Evolutionary conservation across 176 grass and related monocot species (phyloP), one percentile per base, ranked within the genome.

Genomic region (Tuctoria greenei): DNA sequence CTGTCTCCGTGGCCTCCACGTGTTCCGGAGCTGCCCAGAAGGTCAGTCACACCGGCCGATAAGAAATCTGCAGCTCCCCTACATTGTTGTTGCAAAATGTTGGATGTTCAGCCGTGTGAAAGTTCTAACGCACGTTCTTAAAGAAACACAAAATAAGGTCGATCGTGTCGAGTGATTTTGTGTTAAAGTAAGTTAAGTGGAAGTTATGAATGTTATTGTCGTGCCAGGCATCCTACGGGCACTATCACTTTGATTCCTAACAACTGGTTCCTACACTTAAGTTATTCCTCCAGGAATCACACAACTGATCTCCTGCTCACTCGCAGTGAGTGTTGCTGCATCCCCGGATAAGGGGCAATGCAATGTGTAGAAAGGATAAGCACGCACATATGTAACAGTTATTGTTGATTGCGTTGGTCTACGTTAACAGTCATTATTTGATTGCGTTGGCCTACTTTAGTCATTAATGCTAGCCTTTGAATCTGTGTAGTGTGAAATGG

Each of bases 21-120:
- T 67, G 76, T 28, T 15, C 7, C 25, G 28, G 76, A 44, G 64
- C 27, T 78, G 64, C 76, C 64, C 4, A 67, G 76, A 79, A 79
- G 62, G 47, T 65, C n/a, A n/a, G 31, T 31, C 31, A 31, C 20
- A 23, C n/a, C 8, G 26, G 5, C 7, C 13, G 16, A 67, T 54
- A 20, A 40, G 20, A 52, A 40, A 77, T 77, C 60, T 77, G 2
- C 20, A 23, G 45, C 7, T 27, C 4, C 60, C 8, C 5, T 12
- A 21, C 45, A 17, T 54, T 50, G 18, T 65, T 41, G 24, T 59
- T 42, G 24, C 57, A 14, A 46, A 15, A 2, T 46, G n/a, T n/a
- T n/a, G n/a, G n/a, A n/a, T 56, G 27, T 71, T 47, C 26, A 20
- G 14, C 17, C 23, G 2, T 16, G 50, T 52, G 18, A 0, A 8